Evolutionary conservation across 331 rosid species (phyloP), one percentile per base, ranked within the genome.

Genomic region (Malus hybrid): DNA sequence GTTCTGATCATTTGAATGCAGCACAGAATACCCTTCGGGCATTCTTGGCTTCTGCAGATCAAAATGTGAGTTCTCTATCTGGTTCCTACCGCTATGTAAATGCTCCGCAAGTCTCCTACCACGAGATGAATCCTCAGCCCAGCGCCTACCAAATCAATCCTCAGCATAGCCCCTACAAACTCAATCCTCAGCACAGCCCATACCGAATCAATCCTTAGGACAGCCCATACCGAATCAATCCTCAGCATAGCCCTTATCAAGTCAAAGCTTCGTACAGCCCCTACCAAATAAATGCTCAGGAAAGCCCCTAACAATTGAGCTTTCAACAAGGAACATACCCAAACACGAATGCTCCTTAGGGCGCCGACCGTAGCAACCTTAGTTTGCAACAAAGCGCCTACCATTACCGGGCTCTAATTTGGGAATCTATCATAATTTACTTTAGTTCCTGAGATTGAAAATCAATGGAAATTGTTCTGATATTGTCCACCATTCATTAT

Each of bases 231-330:
- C 44, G 10, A 26, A 46, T 28, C 1, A 74, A 36, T 67, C 13
- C 67, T 42, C 34, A 68, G 16, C 71, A 78, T 61, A 82, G 80
- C 77, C 29, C 70, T 7, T 68, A 68, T 39, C 60, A 60, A 60
- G 1, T 65, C 63, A 75, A 76, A 36, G 56, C 76, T 52, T 73
- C 65, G 50, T 69, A 78, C 53, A 78, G 77, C 53, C 28, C 70
- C 19, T 68, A 68, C 72, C 22, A 39, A n/a, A 3, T 70, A 67
- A 75, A 76, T 50, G 56, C 72, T 50, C 79, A 68, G 69, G 73
- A 78, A 68, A 82, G 80, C 71, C 79, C 82, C 58, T 78, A 69
- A 46, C 76, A 70, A 71, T 62, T 64, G 70, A 73, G 63, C n/a
- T 65, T 63, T 58, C 82, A 66, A 44, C 83, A 65, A 64, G 80